Percentiles rank a stretch among this genome's conserved stretches.
Conservation (phyloP, 1,139 yeast genomes). For the Blastobotrys serpentis region DNA sequence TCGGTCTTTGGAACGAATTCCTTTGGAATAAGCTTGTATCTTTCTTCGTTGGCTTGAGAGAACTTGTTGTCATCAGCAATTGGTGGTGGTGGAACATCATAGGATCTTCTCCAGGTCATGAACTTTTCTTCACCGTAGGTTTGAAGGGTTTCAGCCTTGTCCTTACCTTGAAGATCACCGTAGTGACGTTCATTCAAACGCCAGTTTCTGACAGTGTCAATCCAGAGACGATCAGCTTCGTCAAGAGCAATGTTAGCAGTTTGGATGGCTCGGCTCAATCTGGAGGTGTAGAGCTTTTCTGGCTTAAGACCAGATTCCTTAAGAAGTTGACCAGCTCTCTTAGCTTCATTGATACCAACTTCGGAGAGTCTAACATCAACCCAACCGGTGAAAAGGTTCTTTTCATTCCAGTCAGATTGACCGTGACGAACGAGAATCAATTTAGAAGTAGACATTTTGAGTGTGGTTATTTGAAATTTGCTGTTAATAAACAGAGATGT, state of each 20-base stretch:
- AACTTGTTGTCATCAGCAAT: constrained; percentile 75
- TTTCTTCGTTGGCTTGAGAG: constrained; percentile 82
- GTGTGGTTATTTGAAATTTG: neutral
- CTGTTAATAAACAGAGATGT: neutral
- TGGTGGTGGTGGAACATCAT: constrained; percentile 93
- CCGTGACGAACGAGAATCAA: constrained; percentile 72
- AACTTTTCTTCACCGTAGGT: constrained; percentile 89
- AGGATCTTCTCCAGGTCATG: constrained; percentile 98
- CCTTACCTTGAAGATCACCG: constrained; percentile 98
- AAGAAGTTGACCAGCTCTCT: constrained; percentile 89
- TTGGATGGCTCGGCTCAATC: constrained; percentile 93
- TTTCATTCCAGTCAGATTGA: constrained; percentile 98
- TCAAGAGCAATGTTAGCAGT: constrained; percentile 95
- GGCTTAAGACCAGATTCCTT: constrained; percentile 84
- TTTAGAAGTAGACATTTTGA: constrained; percentile 23
- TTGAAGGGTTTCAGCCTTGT: constrained; percentile 90
- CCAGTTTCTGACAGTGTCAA: constrained; percentile 95
- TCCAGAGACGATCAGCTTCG: constrained; percentile 82
- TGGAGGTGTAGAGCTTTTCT: constrained; percentile 88
- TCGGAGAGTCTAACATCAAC: constrained; percentile 88
- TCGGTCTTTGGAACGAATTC: constrained; percentile 89
- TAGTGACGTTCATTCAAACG: constrained; percentile 98
- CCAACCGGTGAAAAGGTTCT: constrained; percentile 99
- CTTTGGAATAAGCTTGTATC: constrained; percentile 83
- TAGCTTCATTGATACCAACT: constrained; percentile 86